A percentile compares a stretch with the other conserved stretches of the same genome.
Evolutionary conservation across 2,329 filamentous ascomycete genomes (phyloP).

Genomic region (Blastomyces emzantsi): DNA sequence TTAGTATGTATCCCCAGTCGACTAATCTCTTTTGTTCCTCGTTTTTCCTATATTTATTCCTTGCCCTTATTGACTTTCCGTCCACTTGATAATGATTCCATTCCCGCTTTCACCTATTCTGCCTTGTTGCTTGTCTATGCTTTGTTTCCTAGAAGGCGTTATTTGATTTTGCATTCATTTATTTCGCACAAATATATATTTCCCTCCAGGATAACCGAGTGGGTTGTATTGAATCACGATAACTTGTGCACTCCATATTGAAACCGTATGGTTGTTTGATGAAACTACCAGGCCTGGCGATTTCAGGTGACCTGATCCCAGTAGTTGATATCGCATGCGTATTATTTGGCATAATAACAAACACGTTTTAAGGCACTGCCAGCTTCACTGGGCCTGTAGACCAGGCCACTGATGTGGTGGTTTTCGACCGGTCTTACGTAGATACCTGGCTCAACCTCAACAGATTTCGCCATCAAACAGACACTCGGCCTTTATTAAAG

Average conservation of each 20-base stretch:
- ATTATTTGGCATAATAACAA: too few relatives aligned
- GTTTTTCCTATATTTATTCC: neutral
- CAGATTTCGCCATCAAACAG: constrained; percentile 14
- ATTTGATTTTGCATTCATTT: constrained; percentile 13
- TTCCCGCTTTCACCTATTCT: constrained; percentile 9
- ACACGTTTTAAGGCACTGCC: neutral
- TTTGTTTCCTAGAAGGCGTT: constrained; percentile 17
- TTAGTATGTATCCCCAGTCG: neutral
- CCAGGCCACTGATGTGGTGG: neutral
- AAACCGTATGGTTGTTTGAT: neutral
- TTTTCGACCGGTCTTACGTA: neutral
- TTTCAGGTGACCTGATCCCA: neutral
- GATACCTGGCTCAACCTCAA: neutral
- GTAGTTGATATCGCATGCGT: too few relatives aligned
- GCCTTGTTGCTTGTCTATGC: constrained; percentile 12
- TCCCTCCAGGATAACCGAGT: neutral
- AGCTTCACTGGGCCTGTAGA: neutral
- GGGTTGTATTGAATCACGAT: neutral
- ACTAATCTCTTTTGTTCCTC: neutral
- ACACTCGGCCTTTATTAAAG: constrained; percentile 18
- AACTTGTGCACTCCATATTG: neutral
- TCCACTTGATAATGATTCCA: constrained; percentile 8
- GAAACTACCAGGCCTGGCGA: neutral
- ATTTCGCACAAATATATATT: constrained; percentile 5
- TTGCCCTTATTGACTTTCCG: neutral